Conservation (phyloP, 177 flowering plant species). For the Tripterygium wilfordii region DNA sequence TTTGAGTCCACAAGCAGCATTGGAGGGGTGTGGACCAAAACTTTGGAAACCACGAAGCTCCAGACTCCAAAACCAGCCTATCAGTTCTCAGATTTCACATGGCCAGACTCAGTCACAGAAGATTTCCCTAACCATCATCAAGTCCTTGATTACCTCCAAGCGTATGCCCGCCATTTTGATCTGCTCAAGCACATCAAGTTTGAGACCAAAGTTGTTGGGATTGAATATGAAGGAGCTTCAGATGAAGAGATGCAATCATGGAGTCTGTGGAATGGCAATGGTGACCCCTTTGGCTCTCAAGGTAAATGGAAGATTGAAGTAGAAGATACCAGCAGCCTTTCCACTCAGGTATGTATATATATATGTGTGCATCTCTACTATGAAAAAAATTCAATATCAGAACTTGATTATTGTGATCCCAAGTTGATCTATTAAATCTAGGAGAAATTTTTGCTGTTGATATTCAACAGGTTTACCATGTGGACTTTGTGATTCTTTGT, state of each 20-base stretch:
- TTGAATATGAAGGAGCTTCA: conserved; percentile 34
- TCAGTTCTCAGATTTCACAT: conserved; percentile 65
- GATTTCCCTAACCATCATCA: conserved; percentile 36
- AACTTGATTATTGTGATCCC: no score
- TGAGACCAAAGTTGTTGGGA: conserved; percentile 41
- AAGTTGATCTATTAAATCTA: no score
- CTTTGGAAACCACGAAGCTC: conserved; percentile 41
- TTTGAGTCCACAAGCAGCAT: conserved; percentile 38
- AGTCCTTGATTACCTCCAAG: conserved; percentile 40
- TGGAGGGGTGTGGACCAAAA: conserved; percentile 67
- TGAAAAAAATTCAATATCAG: no score
- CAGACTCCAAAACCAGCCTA: conserved; percentile 45
- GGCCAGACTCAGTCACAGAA: conserved; percentile 49
- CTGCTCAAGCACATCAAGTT: conserved; percentile 40
- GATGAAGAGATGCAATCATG: conserved; percentile 43
- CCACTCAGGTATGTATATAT: conserved; percentile 22
- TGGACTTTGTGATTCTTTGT: conserved; percentile 72
- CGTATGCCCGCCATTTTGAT: conserved; percentile 59
- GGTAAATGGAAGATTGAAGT: conserved; percentile 53
- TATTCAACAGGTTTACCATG: conserved; percentile 36
- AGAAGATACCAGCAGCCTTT: conserved; percentile 16
- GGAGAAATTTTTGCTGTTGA: no score
- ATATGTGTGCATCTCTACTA: neutral
- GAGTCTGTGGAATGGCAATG: conserved; percentile 48
- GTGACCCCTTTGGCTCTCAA: conserved; percentile 34